These are phyloP conservation scores for Actinomortierella wolfii DNA, from an alignment of 371 early-diverging fungal species.

Conservation along the genomic window DNA sequence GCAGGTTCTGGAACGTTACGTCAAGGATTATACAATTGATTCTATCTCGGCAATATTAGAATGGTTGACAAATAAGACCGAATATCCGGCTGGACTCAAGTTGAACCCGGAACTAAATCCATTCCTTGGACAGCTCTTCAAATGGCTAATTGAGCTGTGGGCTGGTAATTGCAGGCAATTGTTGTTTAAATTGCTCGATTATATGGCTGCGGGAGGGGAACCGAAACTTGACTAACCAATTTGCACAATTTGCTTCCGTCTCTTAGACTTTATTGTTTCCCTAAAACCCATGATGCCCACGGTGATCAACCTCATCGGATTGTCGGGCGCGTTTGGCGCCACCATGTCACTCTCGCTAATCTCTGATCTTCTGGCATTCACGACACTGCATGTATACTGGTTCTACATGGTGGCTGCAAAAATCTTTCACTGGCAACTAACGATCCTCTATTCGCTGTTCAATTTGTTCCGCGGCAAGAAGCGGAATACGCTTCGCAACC, in stretches of 20 bases:
- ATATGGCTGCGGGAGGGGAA: not conserved
- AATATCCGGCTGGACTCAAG: constrained; percentile 96
- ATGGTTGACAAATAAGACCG: constrained; percentile 79
- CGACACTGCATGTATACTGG: constrained; percentile 89
- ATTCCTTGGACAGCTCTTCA: constrained; percentile 92
- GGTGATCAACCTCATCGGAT: constrained; percentile 75
- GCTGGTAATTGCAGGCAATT: constrained; percentile 53
- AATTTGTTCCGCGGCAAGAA: constrained; percentile 94
- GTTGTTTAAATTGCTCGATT: constrained; percentile 5
- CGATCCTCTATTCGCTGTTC: constrained; percentile 82
- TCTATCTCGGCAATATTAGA: constrained; percentile 74
- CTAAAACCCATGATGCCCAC: constrained; percentile 64
- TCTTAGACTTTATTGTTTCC: constrained; percentile 55
- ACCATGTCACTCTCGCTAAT: constrained; percentile 83
- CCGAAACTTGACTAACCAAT: not conserved
- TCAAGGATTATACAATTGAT: constrained; percentile 65
- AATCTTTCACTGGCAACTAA: constrained; percentile 92
- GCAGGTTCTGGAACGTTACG: constrained; percentile 51
- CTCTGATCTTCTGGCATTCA: constrained; percentile 81
- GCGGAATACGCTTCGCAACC: constrained; percentile 85
- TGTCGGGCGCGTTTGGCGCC: constrained; percentile 82
- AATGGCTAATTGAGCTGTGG: constrained; percentile 93
- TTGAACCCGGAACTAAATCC: constrained; percentile 87
- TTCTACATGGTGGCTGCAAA: constrained; percentile 93
- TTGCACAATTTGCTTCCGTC: not conserved